Conservation (phyloP, 768 basidiomycete genomes). For the Tricholoma sp. region DNA sequence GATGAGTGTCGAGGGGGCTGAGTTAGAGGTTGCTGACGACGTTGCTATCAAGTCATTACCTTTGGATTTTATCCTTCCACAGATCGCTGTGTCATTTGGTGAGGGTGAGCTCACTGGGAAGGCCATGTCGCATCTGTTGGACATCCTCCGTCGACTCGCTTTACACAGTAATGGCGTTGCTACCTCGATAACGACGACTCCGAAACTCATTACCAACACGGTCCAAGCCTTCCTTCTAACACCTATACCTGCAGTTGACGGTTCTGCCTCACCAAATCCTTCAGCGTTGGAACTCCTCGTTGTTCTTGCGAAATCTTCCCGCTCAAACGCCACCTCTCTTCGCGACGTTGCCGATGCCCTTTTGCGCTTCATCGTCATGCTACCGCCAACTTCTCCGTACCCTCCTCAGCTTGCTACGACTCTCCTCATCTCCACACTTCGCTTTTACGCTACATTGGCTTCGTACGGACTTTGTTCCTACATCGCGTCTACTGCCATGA, state of each 20-base stretch:
- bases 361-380: slow-evolving; percentile 63
- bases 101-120: slow-evolving; percentile 41
- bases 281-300: slow-evolving; percentile 53
- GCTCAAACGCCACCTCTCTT: slow-evolving; percentile 58
- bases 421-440: slow-evolving; percentile 54
- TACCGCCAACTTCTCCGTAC: slow-evolving; percentile 40
- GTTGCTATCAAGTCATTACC: slow-evolving; percentile 29
- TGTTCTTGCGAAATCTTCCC: slow-evolving; percentile 57
- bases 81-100: slow-evolving; percentile 35
- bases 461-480: slow-evolving; percentile 76
- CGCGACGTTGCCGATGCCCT: slow-evolving; percentile 56
- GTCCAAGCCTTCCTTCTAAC: slow-evolving; percentile 55
- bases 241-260: slow-evolving; percentile 37
- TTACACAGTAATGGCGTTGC: slow-evolving; percentile 53
- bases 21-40: slow-evolving; percentile 33
- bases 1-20: slow-evolving; percentile 38
- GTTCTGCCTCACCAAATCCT: slow-evolving; percentile 35
- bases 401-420: slow-evolving; percentile 38
- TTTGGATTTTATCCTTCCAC: slow-evolving; percentile 41
- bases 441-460: slow-evolving; percentile 60
- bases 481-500: slow-evolving; percentile 57
- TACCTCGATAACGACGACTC: slow-evolving; percentile 42
- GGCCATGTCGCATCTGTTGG: slow-evolving; percentile 52
- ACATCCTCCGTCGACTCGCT: slow-evolving; percentile 55
- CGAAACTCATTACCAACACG: slow-evolving; percentile 46